Conservation (phyloP, 345 rosid genomes). For the Eucalyptus dawsonii region DNA sequence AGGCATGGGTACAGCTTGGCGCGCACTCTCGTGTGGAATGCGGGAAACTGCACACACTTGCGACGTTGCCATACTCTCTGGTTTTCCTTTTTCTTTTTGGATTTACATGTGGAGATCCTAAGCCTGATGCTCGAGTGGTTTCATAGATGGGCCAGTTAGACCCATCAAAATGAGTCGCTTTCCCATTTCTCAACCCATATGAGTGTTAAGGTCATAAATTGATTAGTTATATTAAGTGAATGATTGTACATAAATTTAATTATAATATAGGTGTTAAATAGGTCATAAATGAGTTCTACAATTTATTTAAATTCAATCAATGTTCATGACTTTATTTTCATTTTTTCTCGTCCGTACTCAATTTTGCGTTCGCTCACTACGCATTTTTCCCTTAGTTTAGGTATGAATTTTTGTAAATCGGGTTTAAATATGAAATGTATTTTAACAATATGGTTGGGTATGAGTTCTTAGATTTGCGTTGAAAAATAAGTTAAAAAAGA, state of each 20-base stretch:
- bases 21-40: neutral
- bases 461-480: too few relatives aligned
- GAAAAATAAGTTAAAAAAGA: neutral
- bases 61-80: neutral
- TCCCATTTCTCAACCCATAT: too few relatives aligned
- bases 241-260: neutral
- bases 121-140: neutral
- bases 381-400: neutral
- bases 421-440: too few relatives aligned
- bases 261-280: too few relatives aligned
- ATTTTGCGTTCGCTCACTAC: accelerated
- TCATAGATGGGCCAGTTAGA: neutral
- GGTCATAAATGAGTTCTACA: too few relatives aligned
- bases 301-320: too few relatives aligned
- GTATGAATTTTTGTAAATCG: neutral
- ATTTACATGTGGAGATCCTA: neutral
- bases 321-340: too few relatives aligned
- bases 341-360: accelerated
- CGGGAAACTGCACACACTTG: neutral
- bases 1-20: neutral
- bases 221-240: too few relatives aligned
- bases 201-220: too few relatives aligned
- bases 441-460: too few relatives aligned
- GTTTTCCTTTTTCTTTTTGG: neutral
- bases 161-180: neutral